Base-by-base conservation (phyloP, 2,329 filamentous ascomycete species). In the Monosporascus sp. region DNA sequence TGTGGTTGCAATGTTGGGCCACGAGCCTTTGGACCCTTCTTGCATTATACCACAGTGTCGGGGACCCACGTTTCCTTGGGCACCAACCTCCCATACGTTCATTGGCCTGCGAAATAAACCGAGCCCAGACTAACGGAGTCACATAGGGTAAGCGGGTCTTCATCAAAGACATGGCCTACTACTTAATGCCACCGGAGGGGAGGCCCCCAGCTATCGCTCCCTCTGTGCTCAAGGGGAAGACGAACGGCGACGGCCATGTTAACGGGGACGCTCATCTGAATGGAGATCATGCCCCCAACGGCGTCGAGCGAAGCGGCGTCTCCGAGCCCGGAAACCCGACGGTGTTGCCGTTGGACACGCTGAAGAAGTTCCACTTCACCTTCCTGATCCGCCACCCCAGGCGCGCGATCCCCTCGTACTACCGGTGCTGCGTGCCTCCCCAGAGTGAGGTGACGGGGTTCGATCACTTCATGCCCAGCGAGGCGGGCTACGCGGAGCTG, bases 141-240 rank as follows among this genome's bases (percentile, higher is more conserved):
- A 31, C 49, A 44, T 35, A 95, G 89, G 88, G 86, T 65, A 96
- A 96, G 77, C 89, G 93, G 63, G 77, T 96, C 64, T 97, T 97
- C 76, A 94, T 99, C 81, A 99, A 99, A 73, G 94, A 97, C 71
- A 99, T 97, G 76, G 87, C 89, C 52, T 88, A 97, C 73, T 97
- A 97, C 71, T 79, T 97, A 60, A 78, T 96, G 59, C 88, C 91
- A 5, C 89, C 90, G 3, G 76, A 88, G 58, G 78, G 80, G 47
- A 81, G 87, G 64, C 77, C 81, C 15, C 82, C 89, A 49, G 78
- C 77, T 48, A 84, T 94, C 55, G 91, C 90, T 9, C 88, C 89
- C 2, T 96, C 91, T n/a, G 78, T 97, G 49, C 81, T 87, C 55
- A 82, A 82, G 60, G 83, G 81, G 28, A 58, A 67, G 24, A 31